phyloP scores from a whole-genome alignment of 148 eudicot genomes.

The Rheum nobile region DNA sequence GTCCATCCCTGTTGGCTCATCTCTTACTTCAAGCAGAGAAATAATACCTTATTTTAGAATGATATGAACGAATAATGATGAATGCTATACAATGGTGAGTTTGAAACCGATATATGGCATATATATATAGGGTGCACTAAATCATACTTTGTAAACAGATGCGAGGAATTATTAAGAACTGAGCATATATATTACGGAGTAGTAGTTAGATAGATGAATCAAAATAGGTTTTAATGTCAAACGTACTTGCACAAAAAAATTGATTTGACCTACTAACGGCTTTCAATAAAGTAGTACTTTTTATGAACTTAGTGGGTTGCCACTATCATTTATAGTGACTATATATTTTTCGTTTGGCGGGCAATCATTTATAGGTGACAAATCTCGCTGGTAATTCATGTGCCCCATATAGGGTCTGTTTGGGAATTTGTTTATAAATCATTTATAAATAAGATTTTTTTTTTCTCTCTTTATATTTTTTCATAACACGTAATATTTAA shows the following conservation, averaged over 20 bases:
- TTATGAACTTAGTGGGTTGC: neutral
- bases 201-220: neutral
- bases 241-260: neutral
- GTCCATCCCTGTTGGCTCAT: conserved; percentile 9
- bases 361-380: neutral
- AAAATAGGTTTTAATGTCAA: neutral
- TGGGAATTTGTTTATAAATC: no score
- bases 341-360: neutral
- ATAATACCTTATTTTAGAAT: neutral
- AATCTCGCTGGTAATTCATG: neutral
- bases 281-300: neutral
- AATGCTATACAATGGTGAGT: no score
- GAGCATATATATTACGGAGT: neutral
- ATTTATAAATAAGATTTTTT: no score
- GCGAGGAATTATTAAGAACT: neutral
- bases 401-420: neutral
- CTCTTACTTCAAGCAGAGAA: neutral
- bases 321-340: no score
- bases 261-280: neutral
- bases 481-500: no score
- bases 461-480: no score
- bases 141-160: no score
- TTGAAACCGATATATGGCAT: neutral
- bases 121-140: neutral
- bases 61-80: neutral